Percentiles rank a stretch among this genome's conserved stretches.
These are phyloP conservation scores for Cutaneotrichosporon dermatis DNA, from an alignment of 1,284 basidiomycete genomes.

Conservation along the genomic window DNA sequence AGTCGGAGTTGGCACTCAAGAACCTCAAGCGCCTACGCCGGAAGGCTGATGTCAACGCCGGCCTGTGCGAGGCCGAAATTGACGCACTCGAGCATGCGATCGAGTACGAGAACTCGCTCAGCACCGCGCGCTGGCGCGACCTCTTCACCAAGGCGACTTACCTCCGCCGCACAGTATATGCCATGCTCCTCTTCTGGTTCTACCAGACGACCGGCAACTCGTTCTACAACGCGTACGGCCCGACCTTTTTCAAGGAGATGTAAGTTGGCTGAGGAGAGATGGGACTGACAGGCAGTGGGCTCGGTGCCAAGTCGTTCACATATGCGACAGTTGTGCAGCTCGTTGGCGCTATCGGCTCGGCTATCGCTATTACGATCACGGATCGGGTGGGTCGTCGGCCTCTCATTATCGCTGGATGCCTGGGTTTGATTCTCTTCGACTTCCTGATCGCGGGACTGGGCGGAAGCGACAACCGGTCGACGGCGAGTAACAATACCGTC, in stretches of 20 bases:
- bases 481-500: constrained; percentile 13
- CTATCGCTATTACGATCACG: constrained; percentile 16
- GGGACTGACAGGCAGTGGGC: constrained; percentile 6
- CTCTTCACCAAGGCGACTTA: constrained; percentile 20
- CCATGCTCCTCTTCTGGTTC: constrained; percentile 12
- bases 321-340: constrained; percentile 23
- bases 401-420: constrained; percentile 16
- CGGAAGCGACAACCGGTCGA: constrained; percentile 4
- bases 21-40: constrained; percentile 18
- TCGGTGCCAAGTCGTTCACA: constrained; percentile 22
- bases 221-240: constrained; percentile 24
- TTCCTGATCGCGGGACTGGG: constrained; percentile 21
- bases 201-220: constrained; percentile 22
- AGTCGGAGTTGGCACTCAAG: constrained; percentile 15
- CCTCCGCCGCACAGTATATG: constrained; percentile 14
- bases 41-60: constrained; percentile 14
- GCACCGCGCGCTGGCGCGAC: constrained; percentile 20
- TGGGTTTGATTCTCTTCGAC: constrained; percentile 16
- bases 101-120: constrained; percentile 4
- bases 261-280: not conserved
- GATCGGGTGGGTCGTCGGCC: constrained; percentile 22
- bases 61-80: constrained; percentile 17
- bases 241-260: constrained; percentile 19
- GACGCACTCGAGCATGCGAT: constrained; percentile 23
- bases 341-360: constrained; percentile 12